Evolutionary conservation across 148 eudicot genomes (phyloP).

Genomic region (Silene uniflora): DNA sequence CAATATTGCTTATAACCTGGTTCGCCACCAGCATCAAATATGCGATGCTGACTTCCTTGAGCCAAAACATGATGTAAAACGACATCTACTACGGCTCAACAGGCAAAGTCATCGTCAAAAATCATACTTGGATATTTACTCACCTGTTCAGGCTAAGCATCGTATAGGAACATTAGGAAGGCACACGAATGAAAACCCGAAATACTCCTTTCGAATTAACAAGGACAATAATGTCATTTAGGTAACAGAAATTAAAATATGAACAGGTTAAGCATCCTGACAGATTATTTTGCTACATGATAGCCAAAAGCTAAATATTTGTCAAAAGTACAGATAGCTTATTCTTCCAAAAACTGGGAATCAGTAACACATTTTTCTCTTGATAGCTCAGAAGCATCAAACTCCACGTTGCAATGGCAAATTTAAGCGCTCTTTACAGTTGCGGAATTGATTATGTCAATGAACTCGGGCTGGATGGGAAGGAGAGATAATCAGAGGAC

Average conservation of each 20-base stretch:
- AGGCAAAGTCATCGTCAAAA: no score
- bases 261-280: background rate
- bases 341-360: constrained; percentile 6
- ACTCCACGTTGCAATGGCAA: background rate
- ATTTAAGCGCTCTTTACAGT: constrained; percentile 60
- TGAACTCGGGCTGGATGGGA: constrained; percentile 67
- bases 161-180: background rate
- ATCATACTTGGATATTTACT: no score
- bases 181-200: background rate
- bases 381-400: constrained; percentile 4
- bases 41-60: no score
- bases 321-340: background rate
- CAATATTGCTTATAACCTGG: no score
- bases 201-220: background rate
- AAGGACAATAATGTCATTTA: background rate
- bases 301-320: background rate
- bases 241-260: background rate
- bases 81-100: no score
- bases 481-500: background rate
- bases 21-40: no score
- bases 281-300: constrained; percentile 11
- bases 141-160: background rate
- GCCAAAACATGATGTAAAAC: no score
- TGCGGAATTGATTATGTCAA: constrained; percentile 84
- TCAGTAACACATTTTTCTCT: background rate